Evolutionary conservation across 1,284 basidiomycete species (phyloP), one percentile per base, ranked within the genome.

Genomic region (Cutaneotrichosporon dermatis): DNA sequence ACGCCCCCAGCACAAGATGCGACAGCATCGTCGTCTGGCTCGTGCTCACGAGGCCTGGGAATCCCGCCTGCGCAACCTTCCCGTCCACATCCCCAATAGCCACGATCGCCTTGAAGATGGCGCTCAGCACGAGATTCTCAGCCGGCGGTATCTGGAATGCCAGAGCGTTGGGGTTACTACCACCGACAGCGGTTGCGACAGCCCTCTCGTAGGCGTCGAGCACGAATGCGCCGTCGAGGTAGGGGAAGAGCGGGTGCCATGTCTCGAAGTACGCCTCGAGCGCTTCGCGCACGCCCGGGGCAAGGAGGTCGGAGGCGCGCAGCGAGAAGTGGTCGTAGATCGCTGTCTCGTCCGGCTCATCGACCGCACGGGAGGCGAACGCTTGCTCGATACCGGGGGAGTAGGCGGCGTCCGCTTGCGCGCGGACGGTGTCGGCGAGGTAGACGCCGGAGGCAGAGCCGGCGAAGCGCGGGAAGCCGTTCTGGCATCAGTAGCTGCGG

Each of bases 171-270:
- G 44, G 1, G 5, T 13, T 12, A 40, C 9, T 8, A 12, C 9
- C 34, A 5, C 37, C 45, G 4, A 44, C 37, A 7, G 62, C 62
- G 12, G 49, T 25, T 5, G 39, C 25, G 25, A 25, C 25, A 25
- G 25, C 65, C 11, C 52, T 52, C 36, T 66, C 63, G 37, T 62
- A 60, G 12, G 39, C 48, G 37, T 55, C 34, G 8, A 64, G 53
- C 33, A 66, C 35, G 42, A 58, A 57, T 9, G 55, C 60, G 4
- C 68, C 68, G 34, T 69, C 66, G 0, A 67, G 59, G 45, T 67
- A 69, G 16, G 68, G 68, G 55, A 69, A 67, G 12, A 69, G 60
- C 6, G 68, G 68, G 42, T 69, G 68, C 68, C 68, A 69, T 2
- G 44, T 41, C 15, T 58, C 25, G 41, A 69, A 69, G 66, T 69